A percentile compares a stretch with the other conserved stretches of the same genome.
Evolutionary conservation across 2,329 filamentous ascomycete species (phyloP).

Genomic region (Diaporthe capsici): DNA sequence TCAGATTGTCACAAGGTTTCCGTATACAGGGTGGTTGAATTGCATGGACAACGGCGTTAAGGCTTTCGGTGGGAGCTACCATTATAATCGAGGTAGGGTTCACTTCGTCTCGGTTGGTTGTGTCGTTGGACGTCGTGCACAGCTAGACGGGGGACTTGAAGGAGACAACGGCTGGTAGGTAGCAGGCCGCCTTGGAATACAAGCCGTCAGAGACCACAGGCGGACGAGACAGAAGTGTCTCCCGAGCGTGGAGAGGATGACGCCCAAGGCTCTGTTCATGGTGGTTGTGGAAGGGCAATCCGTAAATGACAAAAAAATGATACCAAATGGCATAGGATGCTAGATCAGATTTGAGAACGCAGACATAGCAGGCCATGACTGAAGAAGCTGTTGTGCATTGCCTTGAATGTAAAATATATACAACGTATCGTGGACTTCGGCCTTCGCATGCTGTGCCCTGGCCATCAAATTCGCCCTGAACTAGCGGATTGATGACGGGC

Average conservation of each 20-base stretch:
- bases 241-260: background rate
- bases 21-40: slow-evolving; percentile 12
- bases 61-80: slow-evolving; percentile 22
- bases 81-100: slow-evolving; percentile 14
- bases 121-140: background rate
- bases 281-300: background rate
- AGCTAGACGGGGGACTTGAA: background rate
- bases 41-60: slow-evolving; percentile 41
- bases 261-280: too few species aligned
- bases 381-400: background rate
- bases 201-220: background rate
- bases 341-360: background rate
- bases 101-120: slow-evolving; percentile 9
- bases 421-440: background rate
- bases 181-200: slow-evolving; percentile 7
- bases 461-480: background rate
- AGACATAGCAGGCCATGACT: background rate
- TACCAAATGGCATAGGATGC: slow-evolving; percentile 33
- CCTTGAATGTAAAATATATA: background rate
- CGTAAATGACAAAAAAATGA: slow-evolving; percentile 28
- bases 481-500: background rate
- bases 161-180: background rate
- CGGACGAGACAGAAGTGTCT: background rate
- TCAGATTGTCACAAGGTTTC: slow-evolving; percentile 30
- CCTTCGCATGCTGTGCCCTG: background rate